Percentiles rank a stretch among this genome's conserved stretches.
These are phyloP conservation scores for Linum usitatissimum DNA, from an alignment of 345 rosid species.

Conservation along the genomic window DNA sequence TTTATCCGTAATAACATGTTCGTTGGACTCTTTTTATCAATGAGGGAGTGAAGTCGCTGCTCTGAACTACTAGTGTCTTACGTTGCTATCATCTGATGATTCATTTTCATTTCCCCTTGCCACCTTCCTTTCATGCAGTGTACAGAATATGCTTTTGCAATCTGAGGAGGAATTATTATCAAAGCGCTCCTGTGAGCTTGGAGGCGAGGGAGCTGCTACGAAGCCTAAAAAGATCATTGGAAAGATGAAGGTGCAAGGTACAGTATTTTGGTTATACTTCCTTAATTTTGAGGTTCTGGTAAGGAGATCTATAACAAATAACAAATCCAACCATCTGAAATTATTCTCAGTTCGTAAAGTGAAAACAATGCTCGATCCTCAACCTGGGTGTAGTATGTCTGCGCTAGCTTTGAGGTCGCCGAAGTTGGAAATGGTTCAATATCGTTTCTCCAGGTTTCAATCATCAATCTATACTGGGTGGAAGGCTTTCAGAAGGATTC, in stretches of 20 bases:
- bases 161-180: constrained; percentile 84
- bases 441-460: constrained; percentile 53
- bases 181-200: constrained; percentile 53
- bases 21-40: neutral
- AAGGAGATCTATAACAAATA: neutral
- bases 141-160: constrained; percentile 71
- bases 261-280: neutral
- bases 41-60: neutral
- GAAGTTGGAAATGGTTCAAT: constrained; percentile 37
- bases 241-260: constrained; percentile 97
- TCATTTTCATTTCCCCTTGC: neutral
- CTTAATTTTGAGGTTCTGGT: constrained; percentile 14
- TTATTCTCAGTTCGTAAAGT: constrained; percentile 69
- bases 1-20: neutral
- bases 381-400: constrained; percentile 73
- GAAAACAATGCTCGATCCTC: constrained; percentile 62
- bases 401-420: constrained; percentile 41
- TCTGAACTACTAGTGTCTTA: neutral
- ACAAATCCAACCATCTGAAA: constrained; percentile 1
- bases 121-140: constrained; percentile 23
- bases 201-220: constrained; percentile 48
- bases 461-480: constrained; percentile 52
- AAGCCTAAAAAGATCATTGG: constrained; percentile 75
- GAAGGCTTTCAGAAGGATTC: constrained; percentile 57
- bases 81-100: neutral